A percentile compares a stretch with the other conserved stretches of the same genome.
Evolutionary conservation across 441 rosid genomes (phyloP).

Genomic region (Dalechampia spathulata): DNA sequence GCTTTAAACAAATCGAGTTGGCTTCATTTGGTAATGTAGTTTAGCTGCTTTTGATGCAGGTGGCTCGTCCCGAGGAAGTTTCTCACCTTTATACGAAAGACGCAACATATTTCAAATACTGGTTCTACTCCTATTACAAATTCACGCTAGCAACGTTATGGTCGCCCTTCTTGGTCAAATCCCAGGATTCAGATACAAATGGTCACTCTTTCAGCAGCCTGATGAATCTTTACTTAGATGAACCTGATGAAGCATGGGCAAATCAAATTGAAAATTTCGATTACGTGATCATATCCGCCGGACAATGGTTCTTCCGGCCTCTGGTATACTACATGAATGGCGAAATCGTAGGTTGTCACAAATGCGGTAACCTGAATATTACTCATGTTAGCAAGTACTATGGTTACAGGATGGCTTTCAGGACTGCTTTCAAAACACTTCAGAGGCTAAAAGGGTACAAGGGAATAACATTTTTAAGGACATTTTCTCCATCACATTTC

Average conservation of each 20-base stretch:
- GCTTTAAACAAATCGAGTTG: too few species aligned
- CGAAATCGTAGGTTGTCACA: conserved; percentile 44
- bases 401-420: conserved; percentile 56
- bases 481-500: conserved; percentile 64
- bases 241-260: conserved; percentile 55
- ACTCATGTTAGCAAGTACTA: conserved; percentile 35
- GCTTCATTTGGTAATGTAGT: too few species aligned
- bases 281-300: conserved; percentile 56
- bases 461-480: conserved; percentile 53
- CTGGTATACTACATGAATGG: conserved; percentile 41
- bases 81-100: conserved; percentile 30
- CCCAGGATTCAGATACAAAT: conserved; percentile 39
- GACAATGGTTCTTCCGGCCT: conserved; percentile 81
- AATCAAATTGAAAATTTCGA: conserved; percentile 41
- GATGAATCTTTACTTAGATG: conserved; percentile 55
- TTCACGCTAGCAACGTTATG: conserved; percentile 59
- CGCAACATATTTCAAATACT: conserved; percentile 36
- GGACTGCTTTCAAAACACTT: conserved; percentile 49
- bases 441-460: conserved; percentile 24
- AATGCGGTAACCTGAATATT: conserved; percentile 36
- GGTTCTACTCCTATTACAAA: conserved; percentile 46
- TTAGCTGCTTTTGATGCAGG: conserved; percentile 38
- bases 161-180: conserved; percentile 71
- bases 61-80: conserved; percentile 42
- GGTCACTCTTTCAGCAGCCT: conserved; percentile 36